Evolutionary conservation across 139 green algal species (phyloP).

Genomic region (Trebouxia sp.): DNA sequence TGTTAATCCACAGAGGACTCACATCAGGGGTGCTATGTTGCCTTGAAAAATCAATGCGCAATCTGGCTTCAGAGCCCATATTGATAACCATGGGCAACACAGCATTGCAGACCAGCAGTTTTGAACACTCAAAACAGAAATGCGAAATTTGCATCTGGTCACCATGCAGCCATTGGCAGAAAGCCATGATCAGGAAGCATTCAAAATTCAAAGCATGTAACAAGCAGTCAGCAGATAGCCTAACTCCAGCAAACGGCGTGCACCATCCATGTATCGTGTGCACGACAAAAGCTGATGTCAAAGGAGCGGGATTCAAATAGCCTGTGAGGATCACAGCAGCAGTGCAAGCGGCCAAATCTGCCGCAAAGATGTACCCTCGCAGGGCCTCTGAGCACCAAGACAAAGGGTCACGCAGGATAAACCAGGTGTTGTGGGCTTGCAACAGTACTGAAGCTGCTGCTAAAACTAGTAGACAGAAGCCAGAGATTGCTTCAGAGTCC

Average conservation of each 20-base stretch:
- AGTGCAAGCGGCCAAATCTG: background rate
- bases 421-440: background rate
- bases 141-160: background rate
- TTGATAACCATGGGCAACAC: background rate
- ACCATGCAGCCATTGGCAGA: background rate
- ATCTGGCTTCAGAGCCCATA: background rate
- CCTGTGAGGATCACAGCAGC: background rate
- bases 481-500: background rate
- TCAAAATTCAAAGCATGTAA: background rate
- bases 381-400: background rate
- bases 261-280: background rate
- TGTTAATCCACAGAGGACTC: background rate
- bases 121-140: background rate
- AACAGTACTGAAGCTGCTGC: background rate
- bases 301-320: background rate
- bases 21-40: background rate
- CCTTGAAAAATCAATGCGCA: background rate
- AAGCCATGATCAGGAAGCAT: background rate
- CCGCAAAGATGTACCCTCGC: constrained; percentile 6
- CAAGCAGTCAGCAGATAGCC: background rate
- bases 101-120: background rate
- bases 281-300: background rate
- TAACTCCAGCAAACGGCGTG: background rate
- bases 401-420: background rate
- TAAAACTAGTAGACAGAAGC: background rate